A percentile compares a stretch with the other conserved stretches of the same genome.
These are phyloP conservation scores for Solanum boliviense DNA, from an alignment of 257 asterid species.

Conservation along the genomic window DNA sequence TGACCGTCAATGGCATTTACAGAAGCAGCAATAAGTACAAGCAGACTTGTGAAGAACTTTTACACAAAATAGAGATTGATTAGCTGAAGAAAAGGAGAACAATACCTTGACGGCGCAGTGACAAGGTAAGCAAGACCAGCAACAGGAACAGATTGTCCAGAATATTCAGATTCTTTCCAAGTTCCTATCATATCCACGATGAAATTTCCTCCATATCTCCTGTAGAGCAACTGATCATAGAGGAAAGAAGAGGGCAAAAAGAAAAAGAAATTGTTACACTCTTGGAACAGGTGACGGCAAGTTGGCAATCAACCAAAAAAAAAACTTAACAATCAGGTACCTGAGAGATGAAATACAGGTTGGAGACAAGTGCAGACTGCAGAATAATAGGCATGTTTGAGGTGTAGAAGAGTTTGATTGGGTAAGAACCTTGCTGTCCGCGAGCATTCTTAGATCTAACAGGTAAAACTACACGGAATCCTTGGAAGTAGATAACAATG, in stretches of 20 bases:
- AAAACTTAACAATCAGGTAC: conserved; percentile 5
- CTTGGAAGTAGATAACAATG: conserved; percentile 59
- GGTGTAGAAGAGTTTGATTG: conserved; percentile 59
- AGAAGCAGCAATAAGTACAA: not conserved
- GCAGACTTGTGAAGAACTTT: not conserved
- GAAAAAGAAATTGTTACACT: not conserved
- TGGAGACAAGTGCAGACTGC: conserved; percentile 70
- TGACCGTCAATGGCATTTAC: not conserved
- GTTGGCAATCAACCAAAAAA: not conserved
- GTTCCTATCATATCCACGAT: conserved; percentile 49
- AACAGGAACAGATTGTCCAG: conserved; percentile 58
- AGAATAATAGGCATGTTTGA: conserved; percentile 74
- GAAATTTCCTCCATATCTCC: conserved; percentile 45
- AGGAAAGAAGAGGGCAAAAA: not conserved
- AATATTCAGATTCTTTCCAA: conserved; percentile 60
- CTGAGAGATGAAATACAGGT: conserved; percentile 69
- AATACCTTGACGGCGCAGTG: conserved; percentile 63
- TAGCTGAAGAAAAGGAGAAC: not conserved
- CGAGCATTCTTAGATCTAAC: conserved; percentile 57
- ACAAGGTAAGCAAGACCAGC: conserved; percentile 67
- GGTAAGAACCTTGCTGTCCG: conserved; percentile 66
- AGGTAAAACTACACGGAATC: conserved; percentile 66
- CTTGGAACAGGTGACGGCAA: not conserved
- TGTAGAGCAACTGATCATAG: conserved; percentile 40
- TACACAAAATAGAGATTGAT: not conserved